A percentile compares a stretch with the other conserved stretches of the same genome.
phyloP scores from a whole-genome alignment of 371 early-diverging fungal genomes.

The Chytridiales sp. region DNA sequence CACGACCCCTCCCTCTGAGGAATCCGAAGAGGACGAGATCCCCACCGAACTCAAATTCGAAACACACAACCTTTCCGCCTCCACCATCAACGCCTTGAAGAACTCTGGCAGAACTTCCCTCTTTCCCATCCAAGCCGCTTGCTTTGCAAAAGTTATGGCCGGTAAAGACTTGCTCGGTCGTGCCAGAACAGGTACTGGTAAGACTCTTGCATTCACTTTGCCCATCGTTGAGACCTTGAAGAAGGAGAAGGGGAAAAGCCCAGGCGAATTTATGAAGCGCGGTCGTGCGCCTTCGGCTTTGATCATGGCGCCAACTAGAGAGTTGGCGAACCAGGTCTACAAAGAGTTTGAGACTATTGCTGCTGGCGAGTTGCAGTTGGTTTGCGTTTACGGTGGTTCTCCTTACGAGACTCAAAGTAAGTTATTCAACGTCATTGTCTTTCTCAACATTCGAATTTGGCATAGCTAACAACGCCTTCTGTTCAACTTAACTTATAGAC shows the following conservation, averaged over 20 bases:
- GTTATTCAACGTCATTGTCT: conserved; percentile 13
- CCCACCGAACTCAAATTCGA: conserved; percentile 68
- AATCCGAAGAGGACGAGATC: conserved; percentile 47
- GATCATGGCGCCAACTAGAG: conserved; percentile 94
- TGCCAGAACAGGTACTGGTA: conserved; percentile 97
- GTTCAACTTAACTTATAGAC: too few species aligned
- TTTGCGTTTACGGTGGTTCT: conserved; percentile 81
- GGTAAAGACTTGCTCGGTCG: conserved; percentile 92
- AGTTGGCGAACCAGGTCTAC: conserved; percentile 85
- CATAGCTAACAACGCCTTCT: conserved; percentile 2
- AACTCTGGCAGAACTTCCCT: conserved; percentile 73
- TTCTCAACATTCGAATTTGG: not conserved
- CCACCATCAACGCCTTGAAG: conserved; percentile 63
- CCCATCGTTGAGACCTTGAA: conserved; percentile 82
- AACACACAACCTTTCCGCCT: conserved; percentile 60
- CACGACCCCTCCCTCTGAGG: conserved; percentile 8
- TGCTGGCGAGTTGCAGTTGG: conserved; percentile 57
- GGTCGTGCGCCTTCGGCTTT: conserved; percentile 83
- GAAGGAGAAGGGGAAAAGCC: conserved; percentile 44
- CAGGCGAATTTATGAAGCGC: conserved; percentile 39
- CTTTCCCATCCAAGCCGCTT: conserved; percentile 92
- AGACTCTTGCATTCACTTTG: conserved; percentile 86
- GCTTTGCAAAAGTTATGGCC: conserved; percentile 74
- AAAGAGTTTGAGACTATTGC: conserved; percentile 69
- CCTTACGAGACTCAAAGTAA: conserved; percentile 73